Base-by-base conservation (phyloP, 1,139 yeast genomes). In the Pichia sp. region DNA sequence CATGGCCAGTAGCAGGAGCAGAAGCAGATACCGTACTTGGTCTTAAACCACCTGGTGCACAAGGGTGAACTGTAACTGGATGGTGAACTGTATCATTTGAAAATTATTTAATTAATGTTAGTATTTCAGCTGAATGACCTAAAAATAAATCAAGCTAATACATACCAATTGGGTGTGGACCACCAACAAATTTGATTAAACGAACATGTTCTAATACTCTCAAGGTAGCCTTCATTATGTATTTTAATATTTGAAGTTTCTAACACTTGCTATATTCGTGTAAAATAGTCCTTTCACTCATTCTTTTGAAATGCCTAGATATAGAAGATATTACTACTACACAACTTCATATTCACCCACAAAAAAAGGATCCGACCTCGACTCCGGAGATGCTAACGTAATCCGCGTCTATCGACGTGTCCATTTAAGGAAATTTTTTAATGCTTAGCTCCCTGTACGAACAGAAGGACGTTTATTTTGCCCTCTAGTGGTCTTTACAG, bases 161-260 rank as follows among this genome's bases (percentile, higher is more conserved):
- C 62, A 42, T 53, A 56, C 60, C 51, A 28, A 59, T 60, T 52
- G 48, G 56, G 57, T 64, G 71, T 41, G 73, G 76, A 51, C 70
- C 70, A 9, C 87, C 87, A 31, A 80, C 76, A 56, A 80, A 80
- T 60, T 76, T 80, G 57, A 80, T 80, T 57, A 74, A 68, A 8
- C 82, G 86, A 27, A 69, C 70, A 59, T 76, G 64, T 48, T 71
- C 68, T 29, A 68, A 50, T 35, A 49, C 45, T 30, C 52, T 53
- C 23, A 55, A 46, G 3, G 67, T 53, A 20, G 62, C 56, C 52
- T 62, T 67, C 74, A 70, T 69, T 35, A 35, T 39, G 37, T 35
- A 30, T n/a, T n/a, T n/a, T n/a, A n/a, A n/a, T n/a, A n/a, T n/a
- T n/a, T n/a, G n/a, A n/a, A n/a, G n/a, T n/a, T n/a, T n/a, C n/a